Percentiles rank a stretch among this genome's conserved stretches.
Evolutionary conservation across 768 basidiomycete genomes (phyloP).

Genomic region (Amanita inopinata): DNA sequence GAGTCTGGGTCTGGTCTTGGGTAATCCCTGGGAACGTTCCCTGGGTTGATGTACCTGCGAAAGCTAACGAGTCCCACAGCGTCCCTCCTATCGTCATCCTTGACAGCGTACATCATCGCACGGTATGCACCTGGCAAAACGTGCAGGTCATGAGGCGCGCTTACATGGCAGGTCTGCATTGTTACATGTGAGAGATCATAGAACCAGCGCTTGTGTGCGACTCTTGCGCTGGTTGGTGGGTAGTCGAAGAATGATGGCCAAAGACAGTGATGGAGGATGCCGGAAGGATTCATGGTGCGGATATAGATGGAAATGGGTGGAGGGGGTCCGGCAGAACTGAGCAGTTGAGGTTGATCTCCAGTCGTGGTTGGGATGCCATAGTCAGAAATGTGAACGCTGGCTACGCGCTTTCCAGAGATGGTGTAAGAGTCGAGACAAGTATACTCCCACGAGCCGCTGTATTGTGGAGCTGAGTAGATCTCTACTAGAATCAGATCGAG

Average conservation of each 20-base stretch:
- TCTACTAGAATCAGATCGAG: conserved; percentile 20
- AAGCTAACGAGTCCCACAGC: conserved; percentile 25
- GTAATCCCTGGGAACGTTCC: conserved; percentile 14
- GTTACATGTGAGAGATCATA: conserved; percentile 15
- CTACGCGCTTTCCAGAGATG: conserved; percentile 17
- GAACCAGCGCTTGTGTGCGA: conserved; percentile 11
- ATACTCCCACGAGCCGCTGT: conserved; percentile 11
- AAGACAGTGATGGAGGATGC: conserved; percentile 25
- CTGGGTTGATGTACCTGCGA: conserved; percentile 28
- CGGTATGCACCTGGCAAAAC: conserved; percentile 36
- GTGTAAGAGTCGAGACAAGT: conserved; percentile 14
- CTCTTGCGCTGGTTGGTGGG: conserved; percentile 8
- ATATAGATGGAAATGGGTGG: conserved; percentile 32
- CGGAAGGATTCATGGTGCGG: conserved; percentile 19
- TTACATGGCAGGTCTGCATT: conserved; percentile 8
- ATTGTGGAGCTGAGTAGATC: conserved; percentile 17
- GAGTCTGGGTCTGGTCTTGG: background rate
- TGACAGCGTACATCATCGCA: conserved; percentile 30
- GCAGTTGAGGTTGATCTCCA: conserved; percentile 20
- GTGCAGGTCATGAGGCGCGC: conserved; percentile 13
- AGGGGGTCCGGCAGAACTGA: conserved; percentile 19
- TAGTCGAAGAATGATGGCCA: conserved; percentile 18
- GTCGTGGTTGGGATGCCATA: conserved; percentile 21
- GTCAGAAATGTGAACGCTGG: conserved; percentile 31
- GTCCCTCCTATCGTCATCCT: conserved; percentile 22